Evolutionary conservation across 371 early-diverging fungal genomes (phyloP).

Genomic region (Parasitella parasitica): DNA sequence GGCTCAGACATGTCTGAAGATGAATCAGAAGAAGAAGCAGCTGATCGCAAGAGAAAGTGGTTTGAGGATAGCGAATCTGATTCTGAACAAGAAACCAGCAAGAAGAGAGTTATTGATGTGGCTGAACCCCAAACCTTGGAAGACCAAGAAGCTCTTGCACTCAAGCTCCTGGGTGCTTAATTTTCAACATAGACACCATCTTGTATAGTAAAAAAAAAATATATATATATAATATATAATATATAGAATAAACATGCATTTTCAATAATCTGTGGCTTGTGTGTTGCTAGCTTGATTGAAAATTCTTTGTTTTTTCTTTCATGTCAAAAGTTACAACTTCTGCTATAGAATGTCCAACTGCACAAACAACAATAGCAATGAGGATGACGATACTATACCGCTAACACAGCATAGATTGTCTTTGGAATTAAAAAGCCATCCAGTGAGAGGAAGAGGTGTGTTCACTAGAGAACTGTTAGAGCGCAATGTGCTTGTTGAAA

Average conservation of each 20-base stretch:
- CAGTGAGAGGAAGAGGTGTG: conserved; percentile 62
- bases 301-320: not conserved
- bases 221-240: too few species aligned
- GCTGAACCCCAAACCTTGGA: conserved; percentile 64
- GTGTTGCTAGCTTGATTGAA: not conserved
- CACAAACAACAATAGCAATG: not conserved
- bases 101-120: conserved; percentile 58
- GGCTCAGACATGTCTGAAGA: conserved; percentile 22
- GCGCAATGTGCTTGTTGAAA: conserved; percentile 53
- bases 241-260: not conserved
- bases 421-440: conserved; percentile 50
- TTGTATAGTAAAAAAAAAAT: conserved; percentile 13
- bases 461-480: conserved; percentile 44
- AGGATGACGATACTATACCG: conserved; percentile 11
- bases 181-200: not conserved
- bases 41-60: conserved; percentile 41
- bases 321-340: not conserved
- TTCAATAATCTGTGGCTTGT: not conserved
- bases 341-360: too few species aligned
- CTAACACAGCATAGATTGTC: conserved; percentile 27
- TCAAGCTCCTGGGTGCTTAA: conserved; percentile 20
- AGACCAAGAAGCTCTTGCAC: conserved; percentile 35
- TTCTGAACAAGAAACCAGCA: conserved; percentile 47
- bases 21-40: conserved; percentile 23
- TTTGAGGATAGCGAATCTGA: conserved; percentile 31